Evolutionary conservation across 208 protist species (phyloP), one percentile per base, ranked within the genome.

Genomic region (Angomonas deanei): DNA sequence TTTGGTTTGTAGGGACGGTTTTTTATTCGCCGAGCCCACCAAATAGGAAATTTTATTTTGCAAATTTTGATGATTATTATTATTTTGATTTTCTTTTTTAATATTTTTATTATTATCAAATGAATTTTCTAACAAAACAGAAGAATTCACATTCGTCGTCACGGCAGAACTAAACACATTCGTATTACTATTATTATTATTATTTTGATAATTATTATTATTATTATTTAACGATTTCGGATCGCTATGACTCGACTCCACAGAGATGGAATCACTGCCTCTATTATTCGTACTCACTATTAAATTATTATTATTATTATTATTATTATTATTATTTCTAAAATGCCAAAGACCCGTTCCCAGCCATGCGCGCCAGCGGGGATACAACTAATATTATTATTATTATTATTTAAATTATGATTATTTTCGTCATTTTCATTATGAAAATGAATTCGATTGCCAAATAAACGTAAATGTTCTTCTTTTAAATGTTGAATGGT

Each of bases 161-260:
- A n/a, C n/a, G n/a, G n/a, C n/a, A n/a, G n/a, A n/a, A n/a, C n/a
- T n/a, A 8, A n/a, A 28, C 47, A 26, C 5, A 53, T 53, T 53
- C 5, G 5, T 53, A 53, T 53, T 53, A 26, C 19, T 53, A 26
- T 53, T 53, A 53, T 53, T 53, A 53, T 53, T 53, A 53, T 53
- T 53, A 26, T 15, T 24, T 21, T 15, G 13, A 53, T 15, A 11
- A 53, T n/a, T n/a, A n/a, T n/a, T n/a, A n/a, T n/a, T n/a, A n/a
- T n/a, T n/a, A n/a, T n/a, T n/a, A n/a, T n/a, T n/a, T n/a, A n/a
- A n/a, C n/a, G n/a, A n/a, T n/a, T n/a, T n/a, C n/a, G n/a, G n/a
- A n/a, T n/a, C n/a, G n/a, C n/a, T n/a, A n/a, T n/a, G n/a, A n/a
- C n/a, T n/a, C n/a, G n/a, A n/a, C n/a, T n/a, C n/a, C n/a, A n/a